Evolutionary conservation across 106 monocot genomes (phyloP).

Genomic region (Hemerocallis citrina): DNA sequence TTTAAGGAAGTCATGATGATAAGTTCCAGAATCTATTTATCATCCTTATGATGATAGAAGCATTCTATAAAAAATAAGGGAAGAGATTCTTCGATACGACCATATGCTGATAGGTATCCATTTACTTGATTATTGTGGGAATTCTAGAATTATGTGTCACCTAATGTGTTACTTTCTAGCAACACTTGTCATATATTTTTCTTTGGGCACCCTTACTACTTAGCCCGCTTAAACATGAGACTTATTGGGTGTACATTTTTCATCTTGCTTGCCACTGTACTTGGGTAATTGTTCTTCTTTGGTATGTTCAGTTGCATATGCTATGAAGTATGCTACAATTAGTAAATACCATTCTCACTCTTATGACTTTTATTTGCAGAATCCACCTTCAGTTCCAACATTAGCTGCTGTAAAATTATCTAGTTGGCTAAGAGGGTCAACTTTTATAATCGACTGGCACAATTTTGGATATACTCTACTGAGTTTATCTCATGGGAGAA

Average conservation of each 20-base stretch:
- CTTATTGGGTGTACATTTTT: neutral
- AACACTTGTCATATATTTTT: neutral
- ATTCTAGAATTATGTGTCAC: neutral
- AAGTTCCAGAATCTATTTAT: too few relatives aligned
- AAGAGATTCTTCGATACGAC: too few relatives aligned
- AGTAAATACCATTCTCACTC: neutral
- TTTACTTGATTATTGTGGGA: neutral
- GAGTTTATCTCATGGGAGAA: too few relatives aligned
- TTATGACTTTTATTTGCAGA: constrained; percentile 18
- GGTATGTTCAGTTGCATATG: neutral
- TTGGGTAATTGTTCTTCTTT: neutral
- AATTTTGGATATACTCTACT: too few relatives aligned
- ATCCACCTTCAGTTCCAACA: constrained; percentile 96
- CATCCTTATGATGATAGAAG: too few relatives aligned
- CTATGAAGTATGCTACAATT: neutral
- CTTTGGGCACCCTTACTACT: neutral
- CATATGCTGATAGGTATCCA: too few relatives aligned
- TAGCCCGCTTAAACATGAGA: neutral
- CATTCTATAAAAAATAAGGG: too few relatives aligned
- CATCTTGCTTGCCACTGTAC: neutral
- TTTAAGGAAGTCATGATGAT: too few relatives aligned
- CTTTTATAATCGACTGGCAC: too few relatives aligned
- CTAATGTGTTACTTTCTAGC: neutral
- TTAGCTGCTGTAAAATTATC: too few relatives aligned
- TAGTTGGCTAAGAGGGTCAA: too few relatives aligned